These are phyloP conservation scores for Umbelopsis isabellina DNA, from an alignment of 192 early-diverging fungal species.

Conservation along the genomic window DNA sequence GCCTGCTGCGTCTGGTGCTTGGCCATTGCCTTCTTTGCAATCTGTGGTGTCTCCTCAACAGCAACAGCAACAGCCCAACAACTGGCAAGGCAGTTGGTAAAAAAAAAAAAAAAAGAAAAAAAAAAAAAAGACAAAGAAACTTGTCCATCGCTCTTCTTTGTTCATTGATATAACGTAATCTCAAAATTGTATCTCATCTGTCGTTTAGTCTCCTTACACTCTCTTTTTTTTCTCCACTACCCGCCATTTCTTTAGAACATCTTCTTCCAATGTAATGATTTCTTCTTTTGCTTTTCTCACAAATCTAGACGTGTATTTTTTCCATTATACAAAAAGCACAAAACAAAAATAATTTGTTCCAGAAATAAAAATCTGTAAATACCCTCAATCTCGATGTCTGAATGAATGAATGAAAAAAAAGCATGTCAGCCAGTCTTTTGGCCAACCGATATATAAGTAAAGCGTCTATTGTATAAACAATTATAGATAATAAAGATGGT, in stretches of 20 bases:
- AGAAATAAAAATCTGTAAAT: no score
- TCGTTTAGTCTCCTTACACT: not conserved
- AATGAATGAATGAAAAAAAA: no score
- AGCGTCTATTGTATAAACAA: no score
- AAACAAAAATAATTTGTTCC: no score
- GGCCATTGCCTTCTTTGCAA: slow-evolving; percentile 33
- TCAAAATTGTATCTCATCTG: not conserved
- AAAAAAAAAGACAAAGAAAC: not conserved
- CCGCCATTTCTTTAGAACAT: not conserved
- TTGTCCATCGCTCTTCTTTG: not conserved
- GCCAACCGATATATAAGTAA: no score
- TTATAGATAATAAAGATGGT: no score
- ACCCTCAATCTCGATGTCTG: no score
- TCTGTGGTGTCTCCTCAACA: slow-evolving; percentile 23
- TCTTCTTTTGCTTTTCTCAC: not conserved
- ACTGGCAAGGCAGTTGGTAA: not conserved
- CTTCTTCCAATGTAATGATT: not conserved
- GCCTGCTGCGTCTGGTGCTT: not conserved
- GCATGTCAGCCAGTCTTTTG: no score
- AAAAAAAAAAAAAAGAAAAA: not conserved
- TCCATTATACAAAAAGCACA: no score
- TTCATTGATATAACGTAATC: slow-evolving; percentile 7
- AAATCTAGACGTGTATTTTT: slow-evolving; percentile 19
- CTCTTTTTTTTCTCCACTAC: not conserved
- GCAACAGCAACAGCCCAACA: slow-evolving; percentile 25